Percentiles rank a stretch among this genome's conserved stretches.
phyloP scores from a whole-genome alignment of 176 grass and related monocot species.

The Pontederia crassipes region DNA sequence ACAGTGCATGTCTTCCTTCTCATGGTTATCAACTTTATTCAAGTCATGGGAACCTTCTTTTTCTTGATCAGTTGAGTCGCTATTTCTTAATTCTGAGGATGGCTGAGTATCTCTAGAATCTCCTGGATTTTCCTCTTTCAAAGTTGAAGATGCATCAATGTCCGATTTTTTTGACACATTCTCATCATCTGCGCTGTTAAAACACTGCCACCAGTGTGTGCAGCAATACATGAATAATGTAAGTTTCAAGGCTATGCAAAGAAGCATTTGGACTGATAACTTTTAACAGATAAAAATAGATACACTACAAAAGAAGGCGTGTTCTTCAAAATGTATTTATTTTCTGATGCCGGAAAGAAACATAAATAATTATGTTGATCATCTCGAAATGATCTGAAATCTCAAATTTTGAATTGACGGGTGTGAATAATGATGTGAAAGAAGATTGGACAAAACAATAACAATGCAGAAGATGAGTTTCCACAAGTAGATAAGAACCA shows the following conservation, averaged over 20 bases:
- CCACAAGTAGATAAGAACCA: too few species aligned
- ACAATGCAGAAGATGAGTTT: too few species aligned
- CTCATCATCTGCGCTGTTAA: constrained; percentile 55
- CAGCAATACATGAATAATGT: neutral
- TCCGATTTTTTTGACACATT: constrained; percentile 30
- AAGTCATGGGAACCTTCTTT: constrained; percentile 18
- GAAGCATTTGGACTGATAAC: neutral
- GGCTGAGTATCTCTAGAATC: constrained; percentile 29
- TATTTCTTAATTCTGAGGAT: constrained; percentile 23
- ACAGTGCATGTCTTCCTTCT: constrained; percentile 25
- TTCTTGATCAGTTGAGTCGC: constrained; percentile 25
- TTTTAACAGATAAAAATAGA: neutral
- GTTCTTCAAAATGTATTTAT: too few species aligned
- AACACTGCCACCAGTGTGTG: constrained; percentile 34
- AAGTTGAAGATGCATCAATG: constrained; percentile 30
- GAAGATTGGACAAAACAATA: too few species aligned
- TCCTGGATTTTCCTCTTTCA: constrained; percentile 28
- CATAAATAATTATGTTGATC: too few species aligned
- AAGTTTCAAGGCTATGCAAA: neutral
- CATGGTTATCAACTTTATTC: constrained; percentile 17
- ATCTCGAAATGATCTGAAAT: too few species aligned
- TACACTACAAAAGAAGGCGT: too few species aligned
- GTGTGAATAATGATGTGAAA: too few species aligned
- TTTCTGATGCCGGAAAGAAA: too few species aligned
- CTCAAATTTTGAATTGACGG: too few species aligned